A percentile compares a stretch with the other conserved stretches of the same genome.
phyloP scores from a whole-genome alignment of 768 basidiomycete species.

The Suillus variegatus region DNA sequence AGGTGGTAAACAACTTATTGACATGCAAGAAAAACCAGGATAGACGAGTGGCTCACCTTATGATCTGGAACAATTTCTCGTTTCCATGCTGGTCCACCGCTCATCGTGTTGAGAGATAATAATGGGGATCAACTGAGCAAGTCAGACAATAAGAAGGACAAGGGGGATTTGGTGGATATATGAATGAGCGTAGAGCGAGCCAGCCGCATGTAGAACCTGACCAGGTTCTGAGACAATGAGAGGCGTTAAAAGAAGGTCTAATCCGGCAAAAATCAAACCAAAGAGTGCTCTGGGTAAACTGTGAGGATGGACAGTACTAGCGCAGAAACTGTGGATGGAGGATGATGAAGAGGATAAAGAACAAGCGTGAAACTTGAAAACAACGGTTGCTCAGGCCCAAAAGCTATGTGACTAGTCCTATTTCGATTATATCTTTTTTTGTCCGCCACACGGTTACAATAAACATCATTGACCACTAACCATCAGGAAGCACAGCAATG shows the following conservation, averaged over 20 bases:
- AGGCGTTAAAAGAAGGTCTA: constrained; percentile 23
- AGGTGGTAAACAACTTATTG: constrained; percentile 3
- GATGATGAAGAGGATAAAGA: neutral
- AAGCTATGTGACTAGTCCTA: constrained; percentile 9
- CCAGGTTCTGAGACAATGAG: constrained; percentile 22
- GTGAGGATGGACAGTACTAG: constrained; percentile 18
- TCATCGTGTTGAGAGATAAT: constrained; percentile 22
- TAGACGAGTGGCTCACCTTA: constrained; percentile 61
- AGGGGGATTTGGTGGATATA: constrained; percentile 22
- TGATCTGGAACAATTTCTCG: constrained; percentile 96
- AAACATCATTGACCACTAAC: constrained; percentile 5
- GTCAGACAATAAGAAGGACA: constrained; percentile 24
- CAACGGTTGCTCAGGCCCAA: constrained; percentile 7
- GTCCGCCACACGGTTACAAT: neutral
- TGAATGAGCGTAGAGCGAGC: constrained; percentile 32
- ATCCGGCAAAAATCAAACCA: neutral
- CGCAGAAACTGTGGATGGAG: constrained; percentile 22
- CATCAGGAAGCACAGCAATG: constrained; percentile 42
- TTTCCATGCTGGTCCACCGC: constrained; percentile 87
- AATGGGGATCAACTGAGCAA: constrained; percentile 17
- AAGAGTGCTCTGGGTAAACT: constrained; percentile 10
- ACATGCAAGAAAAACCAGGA: neutral
- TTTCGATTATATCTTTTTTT: constrained; percentile 8
- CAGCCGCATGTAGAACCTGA: constrained; percentile 34
- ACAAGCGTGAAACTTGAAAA: constrained; percentile 1